Base-by-base conservation (phyloP, 2,329 filamentous ascomycete species). In the Nemania sp. region DNA sequence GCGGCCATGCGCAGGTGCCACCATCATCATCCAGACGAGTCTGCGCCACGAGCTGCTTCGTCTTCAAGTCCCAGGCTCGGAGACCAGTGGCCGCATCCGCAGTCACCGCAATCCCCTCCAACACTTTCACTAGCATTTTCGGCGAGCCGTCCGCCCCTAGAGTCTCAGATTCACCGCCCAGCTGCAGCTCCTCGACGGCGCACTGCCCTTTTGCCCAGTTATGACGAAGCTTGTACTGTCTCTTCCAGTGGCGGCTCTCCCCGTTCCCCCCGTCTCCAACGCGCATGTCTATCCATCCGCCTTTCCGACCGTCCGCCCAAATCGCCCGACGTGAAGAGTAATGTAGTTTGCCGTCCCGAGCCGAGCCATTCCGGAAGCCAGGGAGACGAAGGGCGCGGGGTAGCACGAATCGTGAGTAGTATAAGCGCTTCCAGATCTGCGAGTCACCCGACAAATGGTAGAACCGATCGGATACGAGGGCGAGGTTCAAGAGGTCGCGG, bases 131-230 rank as follows among this genome's bases (percentile, higher is more conserved):
- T 6, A 98, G 82, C 43, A 94, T 92, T 83, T 78, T 89, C 76
- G 62, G 83, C 5, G 66, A 80, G 1, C 83, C 79, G 51, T 85
- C 82, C 6, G 49, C 53, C 6, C 67, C 72, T 2, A 22, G 24
- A 2, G 70, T n/a, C 64, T 68, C n/a, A 7, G 49, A 20, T 10
- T 75, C 73, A 20, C 66, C 54, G 35, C 75, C 64, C 70, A 82
- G 61, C 85, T 82, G 85, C 32, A 98, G 87, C 79, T 97, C 92
- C 41, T 92, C 90, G 13, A 97, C 89, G 43, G 88, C 91, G 75
- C 93, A 97, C 72, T 88, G 90, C 0, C 95, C 96, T 69, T 86
- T 88, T 1, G 92, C 88, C 96, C 96, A 98, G 80, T 98, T 98
- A 77, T 97, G 92, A 53, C 93, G 87, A 57, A 98, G 84, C 75